Evolutionary conservation across 768 basidiomycete genomes (phyloP), one percentile per base, ranked within the genome.

Genomic region (Boletus subcaerulescens): DNA sequence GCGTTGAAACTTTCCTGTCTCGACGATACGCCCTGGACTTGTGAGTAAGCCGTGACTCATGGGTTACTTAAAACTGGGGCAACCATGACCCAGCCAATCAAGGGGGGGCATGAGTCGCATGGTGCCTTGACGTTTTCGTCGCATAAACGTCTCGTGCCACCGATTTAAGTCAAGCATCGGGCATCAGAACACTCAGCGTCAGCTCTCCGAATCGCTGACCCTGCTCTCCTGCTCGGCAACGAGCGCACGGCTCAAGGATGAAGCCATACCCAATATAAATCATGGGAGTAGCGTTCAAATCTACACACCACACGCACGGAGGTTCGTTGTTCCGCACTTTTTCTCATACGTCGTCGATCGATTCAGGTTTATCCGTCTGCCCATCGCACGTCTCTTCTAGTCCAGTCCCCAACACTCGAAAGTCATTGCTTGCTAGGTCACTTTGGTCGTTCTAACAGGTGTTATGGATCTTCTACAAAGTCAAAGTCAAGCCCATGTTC

Each of bases 181-280:
- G 22, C 8, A 9, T 20, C n/a, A 26, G 11, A 32, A 49, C 47
- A 52, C 35, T 57, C 60, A 51, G 41, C 45, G 5, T 15, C 22
- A 3, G 20, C 15, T 8, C 15, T 18, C 2, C 33, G 33, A 11
- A 4, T 14, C 7, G 36, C 51, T 50, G 40, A 32, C 55, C 29
- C 26, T 24, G 3, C 3, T 38, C 49, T 29, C 51, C 12, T 14
- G n/a, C 24, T 53, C 48, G 55, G 48, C 24, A 22, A 36, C 17
- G 32, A 31, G 38, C n/a, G 50, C 44, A 33, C 50, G 56, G 62
- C 38, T 47, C 56, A 57, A 59, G 32, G 45, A 50, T 66, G 52
- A 57, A 51, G 48, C 59, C 50, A 50, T 43, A 6, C 39, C 22
- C 26, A 7, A 41, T 59, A 65, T 59, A 56, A 44, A 48, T 8